Conservation (phyloP, 805 yeast species). For the Candida hispaniensis region DNA sequence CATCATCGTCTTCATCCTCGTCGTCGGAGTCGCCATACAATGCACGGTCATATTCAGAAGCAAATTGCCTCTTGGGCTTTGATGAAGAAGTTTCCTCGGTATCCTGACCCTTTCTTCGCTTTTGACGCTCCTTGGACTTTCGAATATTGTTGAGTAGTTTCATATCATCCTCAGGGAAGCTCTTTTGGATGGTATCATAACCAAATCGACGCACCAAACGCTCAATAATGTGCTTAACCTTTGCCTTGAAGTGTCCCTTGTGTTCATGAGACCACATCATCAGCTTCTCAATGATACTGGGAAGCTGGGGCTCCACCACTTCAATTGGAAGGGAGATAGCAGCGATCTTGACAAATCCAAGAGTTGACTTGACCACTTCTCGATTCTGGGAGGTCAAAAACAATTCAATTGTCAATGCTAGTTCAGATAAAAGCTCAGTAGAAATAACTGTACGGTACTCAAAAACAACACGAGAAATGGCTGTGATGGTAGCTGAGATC, state of each 20-base stretch:
- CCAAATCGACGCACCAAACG: constrained; percentile 85
- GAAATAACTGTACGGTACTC: constrained; percentile 68
- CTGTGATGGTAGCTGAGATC: constrained; percentile 94
- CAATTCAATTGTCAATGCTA: constrained; percentile 76
- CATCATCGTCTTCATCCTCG: constrained; percentile 46
- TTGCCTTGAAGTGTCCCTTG: constrained; percentile 86
- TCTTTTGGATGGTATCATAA: constrained; percentile 65
- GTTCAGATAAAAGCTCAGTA: constrained; percentile 51
- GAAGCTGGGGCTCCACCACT: constrained; percentile 52
- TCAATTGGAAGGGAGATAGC: constrained; percentile 79
- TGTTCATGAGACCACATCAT: constrained; percentile 94
- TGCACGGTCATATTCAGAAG: constrained; percentile 89
- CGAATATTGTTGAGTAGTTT: constrained; percentile 77
- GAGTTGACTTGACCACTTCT: constrained; percentile 88
- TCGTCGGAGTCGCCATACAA: constrained; percentile 64
- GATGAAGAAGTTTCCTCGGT: constrained; percentile 30
- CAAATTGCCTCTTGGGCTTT: constrained; percentile 34
- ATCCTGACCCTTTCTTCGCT: constrained; percentile 48
- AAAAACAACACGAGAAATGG: constrained; percentile 73
- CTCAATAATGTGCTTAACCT: constrained; percentile 87
- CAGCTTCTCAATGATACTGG: constrained; percentile 55
- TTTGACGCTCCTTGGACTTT: constrained; percentile 74
- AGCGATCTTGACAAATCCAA: constrained; percentile 64
- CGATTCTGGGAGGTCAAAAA: constrained; percentile 83
- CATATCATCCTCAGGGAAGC: constrained; percentile 83